Conservation (phyloP, 768 basidiomycete genomes). For the Lactarius indigo region DNA sequence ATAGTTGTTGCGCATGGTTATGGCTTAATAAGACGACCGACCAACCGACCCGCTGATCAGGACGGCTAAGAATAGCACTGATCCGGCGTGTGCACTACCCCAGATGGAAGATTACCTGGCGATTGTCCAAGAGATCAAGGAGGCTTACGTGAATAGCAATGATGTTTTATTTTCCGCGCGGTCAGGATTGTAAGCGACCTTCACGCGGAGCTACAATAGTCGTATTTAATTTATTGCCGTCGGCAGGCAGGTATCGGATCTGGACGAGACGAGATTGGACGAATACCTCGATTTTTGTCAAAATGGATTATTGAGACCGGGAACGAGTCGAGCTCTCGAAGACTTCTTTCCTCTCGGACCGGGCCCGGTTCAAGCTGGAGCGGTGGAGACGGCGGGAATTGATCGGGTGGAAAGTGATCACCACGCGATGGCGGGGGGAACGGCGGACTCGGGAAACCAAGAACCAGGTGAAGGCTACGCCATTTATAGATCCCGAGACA, state of each 20-base stretch:
- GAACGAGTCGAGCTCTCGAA: conserved; percentile 35
- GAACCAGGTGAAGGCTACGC: conserved; percentile 59
- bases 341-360: conserved; percentile 22
- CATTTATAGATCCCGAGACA: conserved; percentile 67
- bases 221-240: background rate
- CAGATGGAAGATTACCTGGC: conserved; percentile 21
- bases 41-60: conserved; percentile 42
- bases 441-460: conserved; percentile 24
- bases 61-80: conserved; percentile 8
- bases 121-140: conserved; percentile 16
- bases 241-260: conserved; percentile 16
- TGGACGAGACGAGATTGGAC: conserved; percentile 16
- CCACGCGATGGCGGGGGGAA: conserved; percentile 16
- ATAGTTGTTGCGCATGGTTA: background rate
- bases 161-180: conserved; percentile 20
- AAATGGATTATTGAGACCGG: conserved; percentile 9
- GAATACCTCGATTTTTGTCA: conserved; percentile 22
- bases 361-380: background rate
- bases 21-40: background rate
- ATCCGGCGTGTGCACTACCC: conserved; percentile 25
- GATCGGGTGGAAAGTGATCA: conserved; percentile 1
- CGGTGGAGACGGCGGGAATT: conserved; percentile 1
- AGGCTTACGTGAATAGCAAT: conserved; percentile 4
- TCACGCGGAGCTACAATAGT: too few species aligned
- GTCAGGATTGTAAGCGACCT: conserved; percentile 18